Base-by-base conservation (phyloP, 2,329 filamentous ascomycete genomes). In the Trichophyton schoenleinii region DNA sequence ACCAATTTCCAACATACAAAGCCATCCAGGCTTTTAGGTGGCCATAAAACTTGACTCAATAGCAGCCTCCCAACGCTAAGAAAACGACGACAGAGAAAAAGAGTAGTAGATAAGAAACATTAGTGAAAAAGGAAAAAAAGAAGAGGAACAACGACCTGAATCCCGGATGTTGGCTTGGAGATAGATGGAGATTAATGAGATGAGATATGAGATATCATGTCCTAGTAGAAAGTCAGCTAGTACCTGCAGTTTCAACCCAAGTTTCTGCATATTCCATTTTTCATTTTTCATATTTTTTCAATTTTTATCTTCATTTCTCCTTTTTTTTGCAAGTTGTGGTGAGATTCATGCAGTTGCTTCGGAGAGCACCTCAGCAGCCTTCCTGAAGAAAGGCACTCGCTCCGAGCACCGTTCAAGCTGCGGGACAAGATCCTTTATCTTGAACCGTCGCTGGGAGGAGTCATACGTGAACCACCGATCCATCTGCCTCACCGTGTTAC, bases 381-480 rank as follows among this genome's bases (percentile, higher is more conserved):
- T 36, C 3, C 20, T 49, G 20, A 63, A 62, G 5, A 63, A 18
- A 7, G 6, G 15, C 7, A 42, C 22, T n/a, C 57, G 38, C 41
- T 62, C 38, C 6, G 57, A 58, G 9, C n/a, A 9, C 9, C 18
- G 48, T 34, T 60, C 42, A 41, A 64, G 58, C 55, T 59, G 65
- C 11, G 66, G 48, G n/a, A 72, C 70, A 36, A 71, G 68, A 3
- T 61, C 53, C 3, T 73, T 77, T 3, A 67, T 63, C 1, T 68
- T 64, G 60, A 77, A 77, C 44, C 63, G 65, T 36, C 67, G 70
- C 9, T 63, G 64, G 4, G 60, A 48, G 6, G 63, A 48, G 62
- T 73, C 68, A 63, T 76, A 77, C 38, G 63, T 68, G n/a, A 77
- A 70, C 72, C 74, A 77, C 31, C 73, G 71, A 41, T 72, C 64